phyloP scores from a whole-genome alignment of 371 early-diverging fungal genomes.

The Actinomortierella wolfii region DNA sequence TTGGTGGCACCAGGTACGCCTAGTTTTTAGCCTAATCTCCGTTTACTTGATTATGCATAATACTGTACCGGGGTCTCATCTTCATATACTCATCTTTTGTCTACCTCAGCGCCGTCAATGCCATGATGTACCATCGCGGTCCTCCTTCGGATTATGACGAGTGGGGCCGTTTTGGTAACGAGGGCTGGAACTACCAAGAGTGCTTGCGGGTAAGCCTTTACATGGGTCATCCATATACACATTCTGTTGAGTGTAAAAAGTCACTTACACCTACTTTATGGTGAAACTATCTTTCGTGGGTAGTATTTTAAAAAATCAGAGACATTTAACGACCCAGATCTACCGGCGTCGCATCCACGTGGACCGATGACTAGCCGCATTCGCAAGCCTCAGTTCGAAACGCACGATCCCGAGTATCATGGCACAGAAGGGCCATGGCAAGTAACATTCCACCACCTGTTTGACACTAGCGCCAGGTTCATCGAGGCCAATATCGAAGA shows the following conservation, averaged over 20 bases:
- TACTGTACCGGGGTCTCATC: neutral
- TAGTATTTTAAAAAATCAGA: conserved; percentile 41
- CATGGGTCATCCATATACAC: no score
- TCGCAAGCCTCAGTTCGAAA: conserved; percentile 20
- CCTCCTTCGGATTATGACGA: conserved; percentile 38
- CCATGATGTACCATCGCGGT: conserved; percentile 47
- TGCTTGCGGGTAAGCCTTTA: conserved; percentile 12
- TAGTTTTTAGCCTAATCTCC: no score
- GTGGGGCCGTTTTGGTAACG: conserved; percentile 33
- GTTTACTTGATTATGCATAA: neutral
- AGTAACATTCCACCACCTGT: conserved; percentile 27
- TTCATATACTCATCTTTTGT: neutral
- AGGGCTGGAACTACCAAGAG: conserved; percentile 38
- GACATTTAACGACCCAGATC: conserved; percentile 21
- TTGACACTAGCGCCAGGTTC: conserved; percentile 12
- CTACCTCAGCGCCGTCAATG: conserved; percentile 29
- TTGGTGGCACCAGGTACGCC: conserved; percentile 11
- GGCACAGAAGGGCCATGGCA: conserved; percentile 37
- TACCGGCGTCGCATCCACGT: conserved; percentile 26
- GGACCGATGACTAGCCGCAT: conserved; percentile 23
- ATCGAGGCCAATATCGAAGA: conserved; percentile 22
- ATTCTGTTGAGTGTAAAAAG: no score
- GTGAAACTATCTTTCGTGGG: no score
- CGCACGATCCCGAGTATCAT: conserved; percentile 34
- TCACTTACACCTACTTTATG: no score